These are phyloP conservation scores for Scheffersomyces illinoinensis DNA, from an alignment of 1,139 yeast species.

Conservation along the genomic window DNA sequence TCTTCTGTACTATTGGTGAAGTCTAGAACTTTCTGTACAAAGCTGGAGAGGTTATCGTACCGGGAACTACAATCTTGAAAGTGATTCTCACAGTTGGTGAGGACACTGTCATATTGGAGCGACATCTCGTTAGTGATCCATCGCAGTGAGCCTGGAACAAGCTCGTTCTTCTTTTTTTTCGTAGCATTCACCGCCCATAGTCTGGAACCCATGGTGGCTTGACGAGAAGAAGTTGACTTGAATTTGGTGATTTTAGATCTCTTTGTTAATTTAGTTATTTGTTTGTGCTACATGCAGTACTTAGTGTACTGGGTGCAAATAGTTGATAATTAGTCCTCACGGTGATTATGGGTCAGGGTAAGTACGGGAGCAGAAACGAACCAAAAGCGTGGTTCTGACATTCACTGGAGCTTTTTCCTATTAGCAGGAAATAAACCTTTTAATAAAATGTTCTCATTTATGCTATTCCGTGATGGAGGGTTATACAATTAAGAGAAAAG, in stretches of 20 bases:
- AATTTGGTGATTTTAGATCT: neutral
- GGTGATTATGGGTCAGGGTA: neutral
- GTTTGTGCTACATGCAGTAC: neutral
- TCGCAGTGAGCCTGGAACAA: conserved; percentile 41
- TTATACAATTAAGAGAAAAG: no score
- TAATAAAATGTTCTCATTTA: no score
- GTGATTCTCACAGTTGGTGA: conserved; percentile 19
- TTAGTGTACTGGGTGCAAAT: neutral
- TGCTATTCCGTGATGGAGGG: no score
- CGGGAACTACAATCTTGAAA: neutral
- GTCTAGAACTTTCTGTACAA: neutral
- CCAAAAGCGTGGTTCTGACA: no score
- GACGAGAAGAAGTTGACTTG: neutral
- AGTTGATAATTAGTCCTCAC: neutral
- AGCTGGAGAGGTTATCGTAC: neutral
- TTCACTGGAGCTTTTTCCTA: no score
- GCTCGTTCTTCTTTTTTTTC: conserved; percentile 21
- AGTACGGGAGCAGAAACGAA: no score
- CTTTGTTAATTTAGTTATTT: neutral
- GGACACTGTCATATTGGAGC: conserved; percentile 28
- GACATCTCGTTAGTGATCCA: conserved; percentile 39
- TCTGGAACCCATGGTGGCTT: conserved; percentile 20
- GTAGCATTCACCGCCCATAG: conserved; percentile 41
- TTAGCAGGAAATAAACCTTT: no score
- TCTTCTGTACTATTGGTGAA: neutral